A percentile compares a stretch with the other conserved stretches of the same genome.
These are phyloP conservation scores for Phytophthora pisi DNA, from an alignment of 352 stramenopile genomes.

Conservation along the genomic window DNA sequence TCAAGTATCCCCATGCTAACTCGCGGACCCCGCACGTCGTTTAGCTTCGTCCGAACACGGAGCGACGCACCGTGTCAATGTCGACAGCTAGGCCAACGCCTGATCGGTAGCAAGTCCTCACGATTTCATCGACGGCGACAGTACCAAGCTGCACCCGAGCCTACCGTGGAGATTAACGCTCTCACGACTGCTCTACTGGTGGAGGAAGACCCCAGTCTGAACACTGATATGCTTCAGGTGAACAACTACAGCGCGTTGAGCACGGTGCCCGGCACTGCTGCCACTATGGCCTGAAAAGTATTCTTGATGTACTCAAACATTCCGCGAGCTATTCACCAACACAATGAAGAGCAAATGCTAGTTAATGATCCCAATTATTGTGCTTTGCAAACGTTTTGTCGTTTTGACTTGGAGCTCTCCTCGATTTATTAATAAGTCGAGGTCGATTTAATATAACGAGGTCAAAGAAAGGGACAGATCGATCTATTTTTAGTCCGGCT, in stretches of 20 bases:
- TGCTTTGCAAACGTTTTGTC: too few relatives aligned
- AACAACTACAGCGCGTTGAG: conserved; percentile 20
- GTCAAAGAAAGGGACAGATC: too few relatives aligned
- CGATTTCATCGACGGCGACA: conserved; percentile 18
- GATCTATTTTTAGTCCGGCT: too few relatives aligned
- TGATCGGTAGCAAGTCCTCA: conserved; percentile 21
- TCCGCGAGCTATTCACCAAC: too few relatives aligned
- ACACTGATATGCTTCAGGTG: not conserved
- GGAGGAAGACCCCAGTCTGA: conserved; percentile 7
- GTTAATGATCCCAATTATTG: too few relatives aligned
- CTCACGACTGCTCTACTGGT: conserved; percentile 23
- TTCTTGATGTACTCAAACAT: too few relatives aligned
- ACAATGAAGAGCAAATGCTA: too few relatives aligned
- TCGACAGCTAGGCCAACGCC: conserved; percentile 55
- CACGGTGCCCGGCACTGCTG: conserved; percentile 8
- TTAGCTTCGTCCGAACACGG: conserved; percentile 20
- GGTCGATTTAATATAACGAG: too few relatives aligned
- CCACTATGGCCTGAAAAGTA: conserved; percentile 21
- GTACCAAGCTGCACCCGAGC: conserved; percentile 13
- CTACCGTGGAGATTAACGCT: conserved; percentile 11
- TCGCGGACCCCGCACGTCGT: conserved; percentile 17
- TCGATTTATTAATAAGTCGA: too few relatives aligned
- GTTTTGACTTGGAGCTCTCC: too few relatives aligned
- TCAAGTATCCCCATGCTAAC: conserved; percentile 29
- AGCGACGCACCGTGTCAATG: conserved; percentile 39